phyloP scores from a whole-genome alignment of 257 asterid species.

The Catharanthus roseus region DNA sequence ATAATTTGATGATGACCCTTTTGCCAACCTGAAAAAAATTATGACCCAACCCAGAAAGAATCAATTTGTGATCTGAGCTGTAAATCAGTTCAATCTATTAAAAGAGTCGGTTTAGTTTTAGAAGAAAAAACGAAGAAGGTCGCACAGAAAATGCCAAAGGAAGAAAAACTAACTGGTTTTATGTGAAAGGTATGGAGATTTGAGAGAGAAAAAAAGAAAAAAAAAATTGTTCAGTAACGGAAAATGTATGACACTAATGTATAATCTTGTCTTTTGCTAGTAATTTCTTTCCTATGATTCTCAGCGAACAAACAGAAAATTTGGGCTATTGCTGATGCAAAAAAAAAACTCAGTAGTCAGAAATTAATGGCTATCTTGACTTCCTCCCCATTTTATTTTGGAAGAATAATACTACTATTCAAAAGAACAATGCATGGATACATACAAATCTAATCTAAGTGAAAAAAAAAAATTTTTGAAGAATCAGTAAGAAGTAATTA shows the following conservation, averaged over 20 bases:
- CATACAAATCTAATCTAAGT: not conserved
- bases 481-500: too few relatives aligned
- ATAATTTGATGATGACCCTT: conserved; percentile 33
- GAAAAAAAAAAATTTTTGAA: not conserved
- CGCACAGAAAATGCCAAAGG: not conserved
- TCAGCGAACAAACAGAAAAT: conserved; percentile 47
- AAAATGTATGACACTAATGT: conserved; percentile 19
- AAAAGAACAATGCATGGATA: not conserved
- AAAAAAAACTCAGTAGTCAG: not conserved
- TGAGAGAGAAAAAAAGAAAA: not conserved
- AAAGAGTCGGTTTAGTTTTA: not conserved
- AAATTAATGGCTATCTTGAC: conserved; percentile 1
- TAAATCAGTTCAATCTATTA: conserved; percentile 5
- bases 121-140: not conserved
- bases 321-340: conserved; percentile 16
- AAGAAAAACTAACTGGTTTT: conserved; percentile 4
- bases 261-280: conserved; percentile 40
- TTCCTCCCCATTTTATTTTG: not conserved
- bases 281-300: conserved; percentile 19
- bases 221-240: conserved; percentile 13
- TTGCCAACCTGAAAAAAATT: conserved; percentile 47
- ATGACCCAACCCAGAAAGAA: not conserved
- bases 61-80: conserved; percentile 15
- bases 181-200: conserved; percentile 3
- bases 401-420: not conserved